Percentiles rank a stretch among this genome's conserved stretches.
phyloP scores from a whole-genome alignment of 2,329 filamentous ascomycete genomes.

The Pseudocercospora cruenta region DNA sequence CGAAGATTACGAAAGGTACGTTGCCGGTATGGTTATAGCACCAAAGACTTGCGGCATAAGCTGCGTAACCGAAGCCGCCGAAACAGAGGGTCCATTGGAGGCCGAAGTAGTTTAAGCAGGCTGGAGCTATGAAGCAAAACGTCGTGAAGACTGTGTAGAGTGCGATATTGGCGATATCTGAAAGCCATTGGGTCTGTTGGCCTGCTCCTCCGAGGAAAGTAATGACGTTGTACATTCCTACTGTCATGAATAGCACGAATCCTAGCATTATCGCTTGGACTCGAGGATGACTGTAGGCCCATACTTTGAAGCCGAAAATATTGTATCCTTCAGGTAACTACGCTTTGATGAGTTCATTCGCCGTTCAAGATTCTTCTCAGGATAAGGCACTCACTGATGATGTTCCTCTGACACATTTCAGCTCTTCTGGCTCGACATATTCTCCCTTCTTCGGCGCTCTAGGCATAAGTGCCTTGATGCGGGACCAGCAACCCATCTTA shows the following conservation, averaged over 20 bases:
- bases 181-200: constrained; percentile 9
- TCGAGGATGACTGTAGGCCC: constrained; percentile 8
- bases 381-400: not conserved
- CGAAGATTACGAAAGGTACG: constrained; percentile 11
- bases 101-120: constrained; percentile 9
- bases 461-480: not conserved
- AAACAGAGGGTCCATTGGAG: constrained; percentile 12
- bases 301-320: constrained; percentile 3
- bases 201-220: constrained; percentile 12
- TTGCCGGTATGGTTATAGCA: constrained; percentile 12
- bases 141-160: constrained; percentile 10
- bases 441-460: not conserved
- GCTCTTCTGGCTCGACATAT: constrained; percentile 1
- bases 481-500: constrained; percentile 3
- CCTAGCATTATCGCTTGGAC: constrained; percentile 14
- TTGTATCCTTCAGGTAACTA: constrained; percentile 5
- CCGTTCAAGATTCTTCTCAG: not conserved
- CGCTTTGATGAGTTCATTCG: not conserved
- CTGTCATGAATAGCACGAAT: constrained; percentile 11
- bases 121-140: constrained; percentile 8
- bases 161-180: constrained; percentile 10
- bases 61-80: constrained; percentile 11
- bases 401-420: constrained; percentile 5
- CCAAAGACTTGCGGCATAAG: constrained; percentile 10
- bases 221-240: constrained; percentile 16